Evolutionary conservation across 2,329 filamentous ascomycete species (phyloP).

Genomic region (Fusarium heterosporum): DNA sequence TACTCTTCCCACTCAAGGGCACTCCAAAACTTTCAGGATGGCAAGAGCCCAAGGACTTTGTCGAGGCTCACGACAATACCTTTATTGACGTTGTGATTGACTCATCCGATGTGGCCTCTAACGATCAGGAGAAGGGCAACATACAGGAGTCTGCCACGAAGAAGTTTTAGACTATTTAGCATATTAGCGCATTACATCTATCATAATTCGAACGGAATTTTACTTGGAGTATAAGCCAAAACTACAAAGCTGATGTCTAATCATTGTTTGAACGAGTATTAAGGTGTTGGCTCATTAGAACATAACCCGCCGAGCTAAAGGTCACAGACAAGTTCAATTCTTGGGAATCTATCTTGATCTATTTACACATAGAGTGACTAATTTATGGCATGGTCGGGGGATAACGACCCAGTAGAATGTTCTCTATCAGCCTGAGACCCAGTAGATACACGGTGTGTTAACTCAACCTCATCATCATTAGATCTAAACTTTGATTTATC

Average conservation of each 20-base stretch:
- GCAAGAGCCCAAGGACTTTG: constrained; percentile 3
- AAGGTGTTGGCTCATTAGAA: no score
- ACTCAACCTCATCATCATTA: constrained; percentile 15
- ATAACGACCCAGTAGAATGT: not conserved
- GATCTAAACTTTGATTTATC: constrained; percentile 9
- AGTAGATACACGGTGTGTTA: not conserved
- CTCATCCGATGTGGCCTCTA: not conserved
- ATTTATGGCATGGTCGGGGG: no score
- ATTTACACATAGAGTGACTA: no score
- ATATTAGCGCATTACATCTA: no score
- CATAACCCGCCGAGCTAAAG: no score
- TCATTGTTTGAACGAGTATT: no score
- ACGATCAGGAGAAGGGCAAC: not conserved
- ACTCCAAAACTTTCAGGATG: not conserved
- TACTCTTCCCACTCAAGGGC: not conserved
- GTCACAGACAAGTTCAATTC: no score
- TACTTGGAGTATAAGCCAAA: no score
- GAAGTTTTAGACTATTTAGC: not conserved
- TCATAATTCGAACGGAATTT: no score
- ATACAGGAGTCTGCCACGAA: fast-evolving
- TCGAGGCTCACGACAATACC: not conserved
- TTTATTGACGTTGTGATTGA: not conserved
- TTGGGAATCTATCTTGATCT: no score
- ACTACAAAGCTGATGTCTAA: no score
- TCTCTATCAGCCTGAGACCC: not conserved